These are phyloP conservation scores for Alternaria sp. DNA, from an alignment of 2,329 filamentous ascomycete species.

Conservation along the genomic window DNA sequence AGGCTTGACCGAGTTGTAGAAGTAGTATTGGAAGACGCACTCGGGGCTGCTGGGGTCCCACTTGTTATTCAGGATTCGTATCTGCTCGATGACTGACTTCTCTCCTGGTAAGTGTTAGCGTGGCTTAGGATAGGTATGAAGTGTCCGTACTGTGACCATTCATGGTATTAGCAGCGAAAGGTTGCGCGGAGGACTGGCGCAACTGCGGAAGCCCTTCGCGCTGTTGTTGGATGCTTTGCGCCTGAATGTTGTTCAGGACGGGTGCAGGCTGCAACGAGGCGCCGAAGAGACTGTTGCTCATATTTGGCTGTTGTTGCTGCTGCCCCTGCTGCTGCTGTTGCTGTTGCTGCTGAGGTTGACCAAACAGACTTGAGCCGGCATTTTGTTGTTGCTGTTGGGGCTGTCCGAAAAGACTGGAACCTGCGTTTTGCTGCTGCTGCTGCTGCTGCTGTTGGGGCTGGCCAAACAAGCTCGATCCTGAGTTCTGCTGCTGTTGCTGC, in stretches of 20 bases:
- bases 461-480: constrained; percentile 31
- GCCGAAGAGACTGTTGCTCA: constrained; percentile 50
- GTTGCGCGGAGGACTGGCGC: constrained; percentile 37
- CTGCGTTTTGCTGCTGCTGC: constrained; percentile 40
- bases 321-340: constrained; percentile 34
- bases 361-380: constrained; percentile 49
- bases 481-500: constrained; percentile 14
- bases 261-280: constrained; percentile 41
- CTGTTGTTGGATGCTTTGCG: constrained; percentile 46
- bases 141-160: constrained; percentile 42
- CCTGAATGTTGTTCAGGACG: constrained; percentile 32
- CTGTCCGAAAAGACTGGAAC: constrained; percentile 49
- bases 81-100: constrained; percentile 77
- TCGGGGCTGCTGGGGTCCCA: constrained; percentile 73
- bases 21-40: constrained; percentile 81
- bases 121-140: no score
- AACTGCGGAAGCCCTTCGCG: constrained; percentile 46
- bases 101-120: constrained; percentile 58
- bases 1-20: constrained; percentile 84
- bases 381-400: constrained; percentile 46
- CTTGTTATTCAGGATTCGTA: constrained; percentile 71
- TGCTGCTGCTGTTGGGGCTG: constrained; percentile 29
- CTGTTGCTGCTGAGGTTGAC: constrained; percentile 51
- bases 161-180: constrained; percentile 34
- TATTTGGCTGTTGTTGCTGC: constrained; percentile 47